Base-by-base conservation (phyloP, 129 eudicot genomes). In the Pulicaria dysenterica region DNA sequence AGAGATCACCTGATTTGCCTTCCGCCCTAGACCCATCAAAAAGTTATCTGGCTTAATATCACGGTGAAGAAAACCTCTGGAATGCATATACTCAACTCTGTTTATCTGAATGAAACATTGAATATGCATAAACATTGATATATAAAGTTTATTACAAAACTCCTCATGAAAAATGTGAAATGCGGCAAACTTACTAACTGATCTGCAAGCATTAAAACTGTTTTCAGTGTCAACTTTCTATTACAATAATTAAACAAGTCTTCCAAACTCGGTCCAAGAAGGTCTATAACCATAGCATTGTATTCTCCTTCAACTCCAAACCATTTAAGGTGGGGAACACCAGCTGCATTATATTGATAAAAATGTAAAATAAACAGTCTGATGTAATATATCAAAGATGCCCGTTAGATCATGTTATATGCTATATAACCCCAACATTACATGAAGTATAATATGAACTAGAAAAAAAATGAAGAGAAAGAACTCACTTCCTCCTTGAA, bases 231-330 rank as follows among this genome's bases (percentile, higher is more conserved):
- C 72, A 91, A 77, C 86, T 91, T 91, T 60, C 97, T 83, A 77
- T 83, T 91, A 80, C 95, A 91, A 64, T 91, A 91, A 79, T 91
- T 91, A 69, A 91, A 91, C 67, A 91, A 84, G 82, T 91, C 97
- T 73, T 91, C 97, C 51, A 91, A 83, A 79, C 97, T 91, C n/a
- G 97, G 97, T 60, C 97, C 97, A 74, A 91, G 97, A 81, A 91
- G 95, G 80, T 91, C 97, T 37, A 91, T 91, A 74, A 83, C 97
- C 97, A 91, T 85, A 57, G 82, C 84, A 82, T 83, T 87, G 83
- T 91, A 81, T 73, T 91, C 97, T 17, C 91, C 91, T 80, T 91
- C 97, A 66, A 91, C 89, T 58, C 97, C 95, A 85, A 72, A 85
- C 97, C 97, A 91, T 63, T 91, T 91, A 46, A 91, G 83, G 70